Base-by-base conservation (phyloP, 2,329 filamentous ascomycete genomes). In the Colletotrichum filicis region DNA sequence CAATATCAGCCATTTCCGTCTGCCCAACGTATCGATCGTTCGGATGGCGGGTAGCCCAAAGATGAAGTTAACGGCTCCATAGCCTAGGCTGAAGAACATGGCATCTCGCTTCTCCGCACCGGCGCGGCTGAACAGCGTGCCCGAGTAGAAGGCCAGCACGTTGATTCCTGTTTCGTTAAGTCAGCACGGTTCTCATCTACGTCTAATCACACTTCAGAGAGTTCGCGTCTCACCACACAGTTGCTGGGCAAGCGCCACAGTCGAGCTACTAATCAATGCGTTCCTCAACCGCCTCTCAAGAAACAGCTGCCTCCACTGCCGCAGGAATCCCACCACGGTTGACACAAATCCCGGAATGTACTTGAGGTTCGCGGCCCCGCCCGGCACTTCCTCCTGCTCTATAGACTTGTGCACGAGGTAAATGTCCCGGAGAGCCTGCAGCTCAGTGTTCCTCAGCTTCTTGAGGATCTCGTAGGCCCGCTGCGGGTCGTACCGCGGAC, bases 81-180 rank as follows among this genome's bases (percentile, higher is more conserved):
- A 80, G 78, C 78, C 81, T 1, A 81, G 66, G 56, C 80, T 82
- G 61, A 80, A 81, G 3, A 76, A 53, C 78, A 83, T 81, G 14
- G 81, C 75, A 4, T n/a, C 55, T 4, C 71, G 30, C 16, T 59
- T 66, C 30, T 67, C 24, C n/a, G 58, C 66, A n/a, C 78, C 76
- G n/a, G 74, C 70, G n/a, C 75, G 57, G 37, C 64, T 79, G 35
- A 77, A 78, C 7, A 79, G 74, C 6, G 73, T 79, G 42, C 77
- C 77, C 0, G 83, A 86, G 74, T 87, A 87, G 63, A 87, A 87
- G 0, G 85, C 84, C 4, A 85, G 78, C 0, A 86, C 79, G 22
- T 85, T 85, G 68, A 83, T 78, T 5, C 42, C 42, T 49, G 19
- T 49, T 49, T 0, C 8, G 19, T n/a, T 3, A n/a, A 4, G 42